Evolutionary conservation across 2,329 filamentous ascomycete genomes (phyloP), one percentile per base, ranked within the genome.

Genomic region (Albophoma yamanashiensis): DNA sequence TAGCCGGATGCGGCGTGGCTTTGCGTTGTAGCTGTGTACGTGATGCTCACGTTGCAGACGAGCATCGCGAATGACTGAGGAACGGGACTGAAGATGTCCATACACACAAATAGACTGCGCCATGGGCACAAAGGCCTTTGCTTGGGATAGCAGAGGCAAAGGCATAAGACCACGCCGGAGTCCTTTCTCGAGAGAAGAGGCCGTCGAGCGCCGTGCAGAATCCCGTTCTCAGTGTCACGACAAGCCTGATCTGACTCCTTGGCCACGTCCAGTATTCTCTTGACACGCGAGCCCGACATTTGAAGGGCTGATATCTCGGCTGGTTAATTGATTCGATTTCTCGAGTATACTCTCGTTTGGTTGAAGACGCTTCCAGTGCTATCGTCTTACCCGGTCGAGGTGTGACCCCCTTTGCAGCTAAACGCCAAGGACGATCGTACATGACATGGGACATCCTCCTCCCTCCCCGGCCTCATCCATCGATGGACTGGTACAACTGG

Each of bases 381-480:
- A 22, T 27, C 36, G 4, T 40, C 36, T 20, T 40, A 38, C 22
- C 25, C 36, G 40, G 22, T 27, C n/a, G 14, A n/a, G 42, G 9
- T 43, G 20, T 47, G 20, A 20, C 12, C 31, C 20, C 6, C 4
- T 50, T 58, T 62, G 55, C 61, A 56, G 55, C 17, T 31, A 9
- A 20, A 11, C 25, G n/a, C 42, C 55, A 14, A 59, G 61, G 59
- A 47, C 56, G 50, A 25, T 52, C 55, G 40, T 47, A 52, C 57
- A 55, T 59, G 63, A 65, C 34, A 73, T 80, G 77, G 73, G 72
- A 62, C 73, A 69, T 59, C 69, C 68, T 58, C 74, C 78, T 42
- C 76, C 74, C 52, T 81, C 80, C 27, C 79, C 81, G 61, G 75
- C 76, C 59, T 75, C 75, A 25, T 77, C 76, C 56, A 62, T 61